Percentiles rank a stretch among this genome's conserved stretches.
Evolutionary conservation across 1,284 basidiomycete genomes (phyloP).

Genomic region (Hortiboletus rubellus): DNA sequence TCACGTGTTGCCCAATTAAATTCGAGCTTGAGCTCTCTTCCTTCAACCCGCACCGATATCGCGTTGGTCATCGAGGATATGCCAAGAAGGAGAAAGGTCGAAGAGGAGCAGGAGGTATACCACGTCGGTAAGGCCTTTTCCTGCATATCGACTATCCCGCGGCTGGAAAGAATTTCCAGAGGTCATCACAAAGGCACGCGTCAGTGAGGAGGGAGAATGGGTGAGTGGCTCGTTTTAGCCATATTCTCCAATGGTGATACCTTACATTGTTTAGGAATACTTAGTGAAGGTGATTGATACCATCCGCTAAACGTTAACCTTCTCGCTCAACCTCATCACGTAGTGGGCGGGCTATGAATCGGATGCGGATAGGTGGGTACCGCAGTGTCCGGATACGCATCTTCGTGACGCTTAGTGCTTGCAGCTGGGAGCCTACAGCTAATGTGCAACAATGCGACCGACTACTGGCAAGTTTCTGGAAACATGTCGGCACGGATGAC

Average conservation of each 20-base stretch:
- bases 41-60: background rate
- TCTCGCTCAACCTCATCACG: conserved; percentile 23
- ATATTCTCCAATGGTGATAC: background rate
- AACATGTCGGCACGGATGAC: conserved; percentile 56
- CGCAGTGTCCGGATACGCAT: background rate
- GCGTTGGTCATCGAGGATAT: conserved; percentile 15
- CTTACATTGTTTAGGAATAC: conserved; percentile 48
- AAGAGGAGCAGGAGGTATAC: conserved; percentile 42
- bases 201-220: conserved; percentile 43
- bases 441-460: conserved; percentile 56
- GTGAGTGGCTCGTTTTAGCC: conserved; percentile 36
- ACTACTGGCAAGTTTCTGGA: conserved; percentile 63
- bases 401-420: background rate
- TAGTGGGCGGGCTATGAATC: conserved; percentile 55
- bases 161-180: conserved; percentile 36
- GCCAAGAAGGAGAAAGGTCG: conserved; percentile 28
- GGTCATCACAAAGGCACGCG: conserved; percentile 53
- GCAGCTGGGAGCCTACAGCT: conserved; percentile 64
- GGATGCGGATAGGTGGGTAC: conserved; percentile 46
- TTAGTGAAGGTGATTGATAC: conserved; percentile 50
- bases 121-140: conserved; percentile 47
- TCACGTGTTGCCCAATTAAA: conserved; percentile 20
- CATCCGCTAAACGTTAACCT: background rate
- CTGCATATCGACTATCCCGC: background rate
- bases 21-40: background rate